Conservation (phyloP, 2,329 filamentous ascomycete genomes). For the Didymella pinodella region DNA sequence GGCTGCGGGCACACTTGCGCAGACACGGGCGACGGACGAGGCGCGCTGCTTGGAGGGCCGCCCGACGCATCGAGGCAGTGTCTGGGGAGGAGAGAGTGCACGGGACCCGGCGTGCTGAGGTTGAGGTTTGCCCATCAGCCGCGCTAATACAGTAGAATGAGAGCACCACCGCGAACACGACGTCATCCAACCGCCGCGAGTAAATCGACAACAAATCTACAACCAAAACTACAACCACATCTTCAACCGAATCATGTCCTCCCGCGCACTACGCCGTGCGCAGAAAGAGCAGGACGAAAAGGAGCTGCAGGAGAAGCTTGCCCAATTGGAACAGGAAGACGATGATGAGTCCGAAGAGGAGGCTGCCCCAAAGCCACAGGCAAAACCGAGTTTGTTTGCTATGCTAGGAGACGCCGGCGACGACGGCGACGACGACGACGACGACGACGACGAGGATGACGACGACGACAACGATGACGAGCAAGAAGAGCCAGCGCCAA, state of each 20-base stretch:
- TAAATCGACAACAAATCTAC: background rate
- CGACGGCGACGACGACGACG: constrained; percentile 42
- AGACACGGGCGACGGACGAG: constrained; percentile 71
- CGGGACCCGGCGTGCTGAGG: background rate
- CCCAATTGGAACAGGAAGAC: constrained; percentile 46
- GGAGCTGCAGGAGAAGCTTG: constrained; percentile 54
- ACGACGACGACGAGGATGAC: constrained; percentile 43
- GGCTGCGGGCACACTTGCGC: constrained; percentile 65
- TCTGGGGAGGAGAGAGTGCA: background rate
- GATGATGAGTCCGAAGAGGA: constrained; percentile 53
- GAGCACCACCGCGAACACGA: constrained; percentile 8
- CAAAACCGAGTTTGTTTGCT: constrained; percentile 57
- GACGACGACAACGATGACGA: constrained; percentile 45
- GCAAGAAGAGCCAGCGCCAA: constrained; percentile 46
- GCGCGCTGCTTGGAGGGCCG: constrained; percentile 71
- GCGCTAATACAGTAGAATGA: background rate
- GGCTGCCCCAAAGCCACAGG: constrained; percentile 32
- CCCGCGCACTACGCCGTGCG: constrained; percentile 69
- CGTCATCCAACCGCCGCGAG: constrained; percentile 4
- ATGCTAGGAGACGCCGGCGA: constrained; percentile 55
- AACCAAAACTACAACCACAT: no score
- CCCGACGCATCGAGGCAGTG: constrained; percentile 72
- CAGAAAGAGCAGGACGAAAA: constrained; percentile 68
- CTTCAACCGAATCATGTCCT: constrained; percentile 61
- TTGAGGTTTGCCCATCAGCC: background rate